These are phyloP conservation scores for Wickerhamiella qilinensis DNA, from an alignment of 805 yeast genomes.

Conservation along the genomic window DNA sequence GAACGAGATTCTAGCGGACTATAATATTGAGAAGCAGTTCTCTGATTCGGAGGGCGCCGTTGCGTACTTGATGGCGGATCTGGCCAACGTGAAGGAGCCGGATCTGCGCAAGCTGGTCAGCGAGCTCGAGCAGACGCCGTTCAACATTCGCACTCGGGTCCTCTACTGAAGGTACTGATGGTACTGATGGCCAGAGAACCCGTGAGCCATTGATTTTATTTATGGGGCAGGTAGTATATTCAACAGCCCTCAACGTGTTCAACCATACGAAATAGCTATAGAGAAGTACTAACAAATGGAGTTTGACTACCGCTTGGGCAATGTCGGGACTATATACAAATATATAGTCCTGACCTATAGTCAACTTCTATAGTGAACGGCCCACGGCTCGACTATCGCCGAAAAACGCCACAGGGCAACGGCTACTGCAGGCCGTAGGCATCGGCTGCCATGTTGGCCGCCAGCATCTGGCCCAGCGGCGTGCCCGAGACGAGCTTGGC, in stretches of 20 bases:
- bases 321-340: no score
- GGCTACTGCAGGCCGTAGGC: background rate
- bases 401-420: no score
- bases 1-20: conserved; percentile 83
- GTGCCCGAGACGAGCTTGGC: conserved; percentile 37
- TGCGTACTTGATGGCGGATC: conserved; percentile 97
- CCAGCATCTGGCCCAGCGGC: conserved; percentile 35
- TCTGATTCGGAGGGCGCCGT: conserved; percentile 94
- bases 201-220: no score
- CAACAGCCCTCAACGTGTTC: no score
- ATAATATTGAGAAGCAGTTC: conserved; percentile 95
- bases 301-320: no score
- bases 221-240: no score
- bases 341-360: no score
- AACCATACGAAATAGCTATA: background rate
- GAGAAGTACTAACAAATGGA: no score
- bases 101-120: conserved; percentile 77
- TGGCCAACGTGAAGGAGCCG: conserved; percentile 62
- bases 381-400: no score
- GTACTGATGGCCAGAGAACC: no score
- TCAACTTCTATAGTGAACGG: no score
- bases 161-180: conserved; percentile 55
- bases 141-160: conserved; percentile 79
- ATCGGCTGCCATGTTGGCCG: conserved; percentile 20
- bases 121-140: conserved; percentile 75